phyloP scores from a whole-genome alignment of 1,284 basidiomycete species.

The Puccinia brachypodii region DNA sequence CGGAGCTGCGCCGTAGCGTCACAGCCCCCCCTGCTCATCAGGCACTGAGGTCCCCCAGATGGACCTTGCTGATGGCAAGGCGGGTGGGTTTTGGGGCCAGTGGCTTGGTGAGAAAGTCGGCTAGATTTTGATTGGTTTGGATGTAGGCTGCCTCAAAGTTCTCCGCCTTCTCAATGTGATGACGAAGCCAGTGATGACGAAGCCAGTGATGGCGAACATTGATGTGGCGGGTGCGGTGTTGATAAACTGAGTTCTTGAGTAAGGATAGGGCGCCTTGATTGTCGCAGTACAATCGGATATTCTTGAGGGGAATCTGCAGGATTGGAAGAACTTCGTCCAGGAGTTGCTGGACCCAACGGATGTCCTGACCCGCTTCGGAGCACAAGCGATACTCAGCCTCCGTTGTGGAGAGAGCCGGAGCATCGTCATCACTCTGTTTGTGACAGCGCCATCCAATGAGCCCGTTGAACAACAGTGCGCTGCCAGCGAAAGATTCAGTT shows the following conservation, averaged over 20 bases:
- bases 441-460: background rate
- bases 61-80: background rate
- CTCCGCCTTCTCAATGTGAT: background rate
- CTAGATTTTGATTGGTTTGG: too few species aligned
- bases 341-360: background rate
- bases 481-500: background rate
- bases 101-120: too few species aligned
- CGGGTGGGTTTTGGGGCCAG: too few species aligned
- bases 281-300: background rate
- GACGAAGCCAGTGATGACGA: background rate
- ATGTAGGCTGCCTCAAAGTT: too few species aligned
- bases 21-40: background rate
- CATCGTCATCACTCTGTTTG: background rate
- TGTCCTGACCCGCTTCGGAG: constrained; percentile 7
- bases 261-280: constrained; percentile 13
- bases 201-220: background rate
- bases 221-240: background rate
- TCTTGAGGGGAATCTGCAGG: background rate
- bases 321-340: background rate
- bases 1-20: too few species aligned
- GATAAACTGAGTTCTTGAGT: background rate
- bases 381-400: background rate
- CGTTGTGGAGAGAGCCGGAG: background rate
- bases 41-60: background rate
- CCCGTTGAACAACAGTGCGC: background rate